These are phyloP conservation scores for Drosera capensis DNA, from an alignment of 148 eudicot species.

Conservation along the genomic window DNA sequence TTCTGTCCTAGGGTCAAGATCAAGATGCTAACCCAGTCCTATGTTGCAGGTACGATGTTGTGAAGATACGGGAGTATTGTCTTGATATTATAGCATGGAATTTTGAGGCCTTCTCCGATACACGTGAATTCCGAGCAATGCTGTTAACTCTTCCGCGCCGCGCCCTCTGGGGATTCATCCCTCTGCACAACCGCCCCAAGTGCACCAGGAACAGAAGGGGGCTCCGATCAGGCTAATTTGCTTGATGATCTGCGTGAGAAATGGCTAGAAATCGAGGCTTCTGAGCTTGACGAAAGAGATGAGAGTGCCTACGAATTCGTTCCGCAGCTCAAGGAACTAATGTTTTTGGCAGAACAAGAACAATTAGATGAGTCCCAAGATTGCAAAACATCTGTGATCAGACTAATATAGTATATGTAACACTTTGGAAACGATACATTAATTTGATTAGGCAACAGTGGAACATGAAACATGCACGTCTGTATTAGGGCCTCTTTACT, in stretches of 20 bases:
- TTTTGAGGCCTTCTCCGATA: slow-evolving; percentile 82
- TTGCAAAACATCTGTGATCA: too few relatives aligned
- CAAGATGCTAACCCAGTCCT: too few relatives aligned
- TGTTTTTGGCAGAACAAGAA: slow-evolving; percentile 66
- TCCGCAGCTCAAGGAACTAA: slow-evolving; percentile 73
- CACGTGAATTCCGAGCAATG: slow-evolving; percentile 66
- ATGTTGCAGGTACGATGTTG: slow-evolving; percentile 63
- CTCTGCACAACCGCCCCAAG: slow-evolving; percentile 88
- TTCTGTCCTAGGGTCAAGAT: too few relatives aligned
- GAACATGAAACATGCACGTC: too few relatives aligned
- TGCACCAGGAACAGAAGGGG: slow-evolving; percentile 83
- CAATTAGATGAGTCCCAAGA: too few relatives aligned
- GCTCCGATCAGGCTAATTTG: slow-evolving; percentile 41
- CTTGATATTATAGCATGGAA: slow-evolving; percentile 73
- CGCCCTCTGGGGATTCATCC: slow-evolving; percentile 90
- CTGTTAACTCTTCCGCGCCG: slow-evolving; percentile 92
- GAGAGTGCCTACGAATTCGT: slow-evolving; percentile 84
- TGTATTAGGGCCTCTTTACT: too few relatives aligned
- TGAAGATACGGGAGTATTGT: slow-evolving; percentile 61
- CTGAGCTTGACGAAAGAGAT: slow-evolving; percentile 81
- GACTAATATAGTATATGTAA: too few relatives aligned
- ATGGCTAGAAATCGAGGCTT: slow-evolving; percentile 93
- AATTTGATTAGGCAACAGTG: too few relatives aligned
- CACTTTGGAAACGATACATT: too few relatives aligned
- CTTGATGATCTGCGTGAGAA: slow-evolving; percentile 91